Evolutionary conservation across 192 early-diverging fungal genomes (phyloP).

Genomic region (Coemansia reversa): DNA sequence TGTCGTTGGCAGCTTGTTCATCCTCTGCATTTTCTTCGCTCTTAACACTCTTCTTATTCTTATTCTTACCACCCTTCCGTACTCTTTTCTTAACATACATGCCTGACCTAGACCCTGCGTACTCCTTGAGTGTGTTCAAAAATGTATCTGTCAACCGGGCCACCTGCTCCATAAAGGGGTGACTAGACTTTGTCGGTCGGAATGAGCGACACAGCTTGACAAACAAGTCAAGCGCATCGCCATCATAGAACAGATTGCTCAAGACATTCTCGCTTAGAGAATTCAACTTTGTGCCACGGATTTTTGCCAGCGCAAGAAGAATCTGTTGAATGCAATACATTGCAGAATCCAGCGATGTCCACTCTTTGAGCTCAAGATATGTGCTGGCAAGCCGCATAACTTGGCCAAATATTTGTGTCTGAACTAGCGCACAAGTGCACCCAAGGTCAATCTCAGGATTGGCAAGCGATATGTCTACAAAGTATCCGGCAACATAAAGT

Average conservation of each 20-base stretch:
- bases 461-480: constrained; percentile 48
- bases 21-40: constrained; percentile 2
- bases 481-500: constrained; percentile 46
- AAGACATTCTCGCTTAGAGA: constrained; percentile 37
- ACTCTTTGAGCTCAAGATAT: constrained; percentile 40
- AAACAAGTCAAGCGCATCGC: constrained; percentile 49
- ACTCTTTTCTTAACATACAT: constrained; percentile 33
- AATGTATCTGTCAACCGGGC: constrained; percentile 42
- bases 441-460: constrained; percentile 47
- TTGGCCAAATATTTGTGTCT: constrained; percentile 39
- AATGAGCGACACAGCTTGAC: constrained; percentile 41
- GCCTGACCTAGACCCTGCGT: constrained; percentile 25
- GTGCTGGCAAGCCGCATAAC: constrained; percentile 41
- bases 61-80: constrained; percentile 9
- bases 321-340: constrained; percentile 54
- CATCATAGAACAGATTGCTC: constrained; percentile 53
- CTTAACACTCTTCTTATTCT: constrained; percentile 4
- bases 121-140: constrained; percentile 22
- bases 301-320: constrained; percentile 30
- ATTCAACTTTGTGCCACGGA: constrained; percentile 43
- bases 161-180: constrained; percentile 37
- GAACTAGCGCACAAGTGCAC: constrained; percentile 33
- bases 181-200: constrained; percentile 30
- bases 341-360: constrained; percentile 31
- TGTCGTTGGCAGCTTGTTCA: background rate